Evolutionary conservation across 768 basidiomycete species (phyloP).

Genomic region (Crucibulum laeve): DNA sequence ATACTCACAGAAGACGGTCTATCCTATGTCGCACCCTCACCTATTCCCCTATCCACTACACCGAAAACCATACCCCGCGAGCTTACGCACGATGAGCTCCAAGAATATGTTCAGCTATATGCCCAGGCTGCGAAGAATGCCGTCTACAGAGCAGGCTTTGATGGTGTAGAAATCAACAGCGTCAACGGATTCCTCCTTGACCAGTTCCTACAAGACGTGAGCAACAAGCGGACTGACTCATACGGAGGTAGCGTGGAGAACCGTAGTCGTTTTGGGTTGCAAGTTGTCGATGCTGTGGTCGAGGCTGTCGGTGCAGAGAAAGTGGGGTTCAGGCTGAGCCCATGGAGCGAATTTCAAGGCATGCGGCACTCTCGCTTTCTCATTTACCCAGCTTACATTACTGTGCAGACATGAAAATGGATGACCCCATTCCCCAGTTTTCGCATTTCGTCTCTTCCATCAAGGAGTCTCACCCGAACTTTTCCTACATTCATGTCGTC

Average conservation of each 20-base stretch:
- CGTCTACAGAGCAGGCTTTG: too few relatives aligned
- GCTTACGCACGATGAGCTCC: slow-evolving; percentile 34
- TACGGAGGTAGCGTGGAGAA: slow-evolving; percentile 55
- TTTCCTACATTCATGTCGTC: slow-evolving; percentile 39
- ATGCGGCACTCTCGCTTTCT: slow-evolving; percentile 3
- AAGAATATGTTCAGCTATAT: slow-evolving; percentile 30
- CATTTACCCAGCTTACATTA: neutral
- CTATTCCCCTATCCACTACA: slow-evolving; percentile 7
- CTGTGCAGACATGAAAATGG: slow-evolving; percentile 25
- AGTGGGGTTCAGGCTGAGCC: slow-evolving; percentile 38
- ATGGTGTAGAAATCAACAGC: slow-evolving; percentile 30
- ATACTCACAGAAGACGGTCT: slow-evolving; percentile 14
- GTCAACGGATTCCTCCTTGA: slow-evolving; percentile 35
- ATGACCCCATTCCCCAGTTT: slow-evolving; percentile 31
- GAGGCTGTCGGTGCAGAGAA: slow-evolving; percentile 39
- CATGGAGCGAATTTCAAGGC: slow-evolving; percentile 32
- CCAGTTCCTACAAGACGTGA: slow-evolving; percentile 39
- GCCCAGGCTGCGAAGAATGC: slow-evolving; percentile 41
- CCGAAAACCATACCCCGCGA: slow-evolving; percentile 22
- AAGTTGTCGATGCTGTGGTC: slow-evolving; percentile 40
- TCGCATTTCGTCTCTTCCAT: slow-evolving; percentile 23
- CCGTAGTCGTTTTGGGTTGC: slow-evolving; percentile 42
- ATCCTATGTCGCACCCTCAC: slow-evolving; percentile 18
- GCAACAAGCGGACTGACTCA: slow-evolving; percentile 47
- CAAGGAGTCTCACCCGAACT: slow-evolving; percentile 19